phyloP scores from a whole-genome alignment of 129 eudicot genomes.

The Arctium minus region DNA sequence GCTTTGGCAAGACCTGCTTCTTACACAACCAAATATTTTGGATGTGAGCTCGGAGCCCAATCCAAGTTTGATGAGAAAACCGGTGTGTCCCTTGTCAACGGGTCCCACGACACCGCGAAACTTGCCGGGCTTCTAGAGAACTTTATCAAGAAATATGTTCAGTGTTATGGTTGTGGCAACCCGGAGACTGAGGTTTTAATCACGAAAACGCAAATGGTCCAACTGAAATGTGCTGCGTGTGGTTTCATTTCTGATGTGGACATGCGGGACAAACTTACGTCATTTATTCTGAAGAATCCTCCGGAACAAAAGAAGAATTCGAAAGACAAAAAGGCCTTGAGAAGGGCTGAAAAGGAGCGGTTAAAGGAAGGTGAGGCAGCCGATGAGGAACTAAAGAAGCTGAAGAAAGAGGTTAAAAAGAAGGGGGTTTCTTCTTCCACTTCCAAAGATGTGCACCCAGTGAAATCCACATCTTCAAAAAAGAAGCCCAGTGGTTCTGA shows the following conservation, averaged over 20 bases:
- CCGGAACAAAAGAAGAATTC: slow-evolving; percentile 56
- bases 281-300: slow-evolving; percentile 60
- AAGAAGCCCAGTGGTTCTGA: slow-evolving; percentile 52
- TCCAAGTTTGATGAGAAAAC: slow-evolving; percentile 66
- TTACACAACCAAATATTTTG: slow-evolving; percentile 61
- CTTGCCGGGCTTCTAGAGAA: slow-evolving; percentile 62
- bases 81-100: slow-evolving; percentile 58
- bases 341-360: slow-evolving; percentile 64
- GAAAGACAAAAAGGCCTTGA: slow-evolving; percentile 59
- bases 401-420: slow-evolving; percentile 52
- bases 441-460: slow-evolving; percentile 18
- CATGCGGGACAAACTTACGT: slow-evolving; percentile 67
- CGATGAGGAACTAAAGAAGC: slow-evolving; percentile 62
- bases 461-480: slow-evolving; percentile 31
- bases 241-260: slow-evolving; percentile 60
- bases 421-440: slow-evolving; percentile 22
- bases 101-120: slow-evolving; percentile 60
- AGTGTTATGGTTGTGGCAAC: slow-evolving; percentile 61
- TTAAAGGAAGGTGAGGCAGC: slow-evolving; percentile 66
- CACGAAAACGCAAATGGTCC: slow-evolving; percentile 57
- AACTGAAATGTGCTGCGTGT: slow-evolving; percentile 65
- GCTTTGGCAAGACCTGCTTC: slow-evolving; percentile 71
- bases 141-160: slow-evolving; percentile 61
- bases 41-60: slow-evolving; percentile 65
- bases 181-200: slow-evolving; percentile 60